phyloP scores from a whole-genome alignment of 805 yeast species.

The Candida palmyrensis region DNA sequence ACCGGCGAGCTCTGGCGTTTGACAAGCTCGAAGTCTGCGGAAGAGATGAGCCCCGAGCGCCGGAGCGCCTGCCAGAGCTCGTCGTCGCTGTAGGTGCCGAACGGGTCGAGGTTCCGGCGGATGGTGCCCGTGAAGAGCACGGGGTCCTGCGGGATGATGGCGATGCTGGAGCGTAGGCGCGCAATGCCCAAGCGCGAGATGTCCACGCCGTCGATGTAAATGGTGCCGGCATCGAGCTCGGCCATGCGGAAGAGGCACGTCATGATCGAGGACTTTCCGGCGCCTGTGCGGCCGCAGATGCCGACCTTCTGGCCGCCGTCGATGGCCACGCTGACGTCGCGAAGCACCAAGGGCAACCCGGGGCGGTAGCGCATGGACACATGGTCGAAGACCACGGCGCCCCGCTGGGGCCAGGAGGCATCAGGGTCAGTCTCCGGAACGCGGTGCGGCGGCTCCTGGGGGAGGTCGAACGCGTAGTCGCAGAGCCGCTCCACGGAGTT shows the following conservation, averaged over 20 bases:
- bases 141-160: slow-evolving; percentile 18
- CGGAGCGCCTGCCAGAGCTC: slow-evolving; percentile 12
- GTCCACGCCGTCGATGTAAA: slow-evolving; percentile 13
- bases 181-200: slow-evolving; percentile 9
- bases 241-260: slow-evolving; percentile 11
- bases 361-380: slow-evolving; percentile 20
- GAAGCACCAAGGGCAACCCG: slow-evolving; percentile 12
- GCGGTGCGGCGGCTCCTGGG: slow-evolving; percentile 54
- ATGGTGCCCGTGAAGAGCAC: slow-evolving; percentile 13
- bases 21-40: slow-evolving; percentile 10
- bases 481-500: slow-evolving; percentile 45
- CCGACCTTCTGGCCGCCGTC: slow-evolving; percentile 12
- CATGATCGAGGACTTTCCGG: slow-evolving; percentile 16
- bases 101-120: slow-evolving; percentile 15
- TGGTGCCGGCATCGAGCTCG: slow-evolving; percentile 11
- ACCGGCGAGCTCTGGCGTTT: slow-evolving; percentile 32
- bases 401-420: slow-evolving; percentile 25
- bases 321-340: slow-evolving; percentile 6
- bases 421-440: slow-evolving; percentile 30
- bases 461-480: slow-evolving; percentile 44
- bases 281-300: slow-evolving; percentile 17
- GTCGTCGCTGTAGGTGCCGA: slow-evolving; percentile 9
- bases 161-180: slow-evolving; percentile 9
- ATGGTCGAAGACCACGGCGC: slow-evolving; percentile 17
- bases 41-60: slow-evolving; percentile 9